Evolutionary conservation across 768 basidiomycete species (phyloP), one percentile per base, ranked within the genome.

Genomic region (Trametes cingulata): DNA sequence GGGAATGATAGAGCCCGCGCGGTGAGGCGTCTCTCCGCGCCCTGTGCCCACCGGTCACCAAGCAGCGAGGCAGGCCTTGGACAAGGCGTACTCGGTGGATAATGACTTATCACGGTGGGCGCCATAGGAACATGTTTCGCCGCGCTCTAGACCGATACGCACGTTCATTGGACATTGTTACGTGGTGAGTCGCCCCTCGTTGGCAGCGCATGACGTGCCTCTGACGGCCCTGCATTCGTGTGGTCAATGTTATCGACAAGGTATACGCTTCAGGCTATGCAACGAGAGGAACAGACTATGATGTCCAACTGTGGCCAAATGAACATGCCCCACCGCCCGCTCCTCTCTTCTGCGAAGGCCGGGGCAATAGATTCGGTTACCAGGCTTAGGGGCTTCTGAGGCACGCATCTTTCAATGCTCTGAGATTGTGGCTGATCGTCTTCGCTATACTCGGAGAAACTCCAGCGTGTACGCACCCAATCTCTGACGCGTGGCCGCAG

Each of bases 251-350:
- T 42, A 35, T 24, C 24, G 37, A 62, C 61, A 57, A 41, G 45
- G 49, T 62, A 62, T 62, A 62, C 61, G 61, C 61, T 62, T 62
- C 61, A 57, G 56, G 36, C 56, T 62, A 49, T 36, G 47, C 33
- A 45, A 57, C 33, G 41, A 57, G 61, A 53, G 29, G 37, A 53
- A 49, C 20, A 37, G 47, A 42, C 41, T 55, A 13, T 19, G 40
- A 41, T 51, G 35, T 42, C 33, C 20, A 49, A 47, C 43, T 60
- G 53, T 57, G 53, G 60, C 60, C 22, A 49, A 50, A 50, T 43
- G 60, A 37, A 40, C 22, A 3, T 27, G 10, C 46, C 24, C 40
- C 47, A 33, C 53, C 17, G 37, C 6, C 37, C 47, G 46, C 47
- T 37, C 48, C 19, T 46, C 39, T 20, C 48, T 43, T 37, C 43